A percentile compares a stretch with the other conserved stretches of the same genome.
Conservation (phyloP, 176 grass and related monocot species). For the Dendrocalamus sinicus region DNA sequence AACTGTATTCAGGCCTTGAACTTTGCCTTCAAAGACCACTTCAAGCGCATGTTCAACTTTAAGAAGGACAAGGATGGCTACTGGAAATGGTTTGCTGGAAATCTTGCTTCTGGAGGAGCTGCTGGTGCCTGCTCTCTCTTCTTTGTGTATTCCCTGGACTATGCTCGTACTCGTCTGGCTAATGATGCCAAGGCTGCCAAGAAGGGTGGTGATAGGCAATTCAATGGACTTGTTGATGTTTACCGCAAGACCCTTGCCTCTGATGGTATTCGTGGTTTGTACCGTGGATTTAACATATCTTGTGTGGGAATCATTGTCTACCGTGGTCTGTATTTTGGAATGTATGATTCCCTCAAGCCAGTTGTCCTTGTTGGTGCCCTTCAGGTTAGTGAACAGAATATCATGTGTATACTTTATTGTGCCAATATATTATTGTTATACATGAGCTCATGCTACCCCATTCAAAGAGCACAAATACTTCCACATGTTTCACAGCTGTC, state of each 20-base stretch:
- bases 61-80: slow-evolving; percentile 76
- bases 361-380: slow-evolving; percentile 58
- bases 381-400: slow-evolving; percentile 43
- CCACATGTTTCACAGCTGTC: not conserved
- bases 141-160: slow-evolving; percentile 72
- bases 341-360: slow-evolving; percentile 73
- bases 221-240: slow-evolving; percentile 71
- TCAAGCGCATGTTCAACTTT: slow-evolving; percentile 82
- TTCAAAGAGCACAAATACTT: not conserved
- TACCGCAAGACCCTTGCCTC: slow-evolving; percentile 56
- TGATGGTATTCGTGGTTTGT: slow-evolving; percentile 63
- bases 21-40: slow-evolving; percentile 74
- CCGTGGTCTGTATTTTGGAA: slow-evolving; percentile 69
- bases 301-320: slow-evolving; percentile 76
- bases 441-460: not conserved
- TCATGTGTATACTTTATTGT: not conserved
- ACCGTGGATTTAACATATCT: slow-evolving; percentile 69
- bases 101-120: slow-evolving; percentile 68
- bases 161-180: slow-evolving; percentile 63
- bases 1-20: slow-evolving; percentile 58
- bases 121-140: slow-evolving; percentile 72
- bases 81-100: slow-evolving; percentile 78
- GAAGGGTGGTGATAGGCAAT: slow-evolving; percentile 66
- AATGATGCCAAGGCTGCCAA: slow-evolving; percentile 67
- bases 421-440: not conserved